phyloP scores from a whole-genome alignment of 768 basidiomycete species.

The Boletus reticuloceps region DNA sequence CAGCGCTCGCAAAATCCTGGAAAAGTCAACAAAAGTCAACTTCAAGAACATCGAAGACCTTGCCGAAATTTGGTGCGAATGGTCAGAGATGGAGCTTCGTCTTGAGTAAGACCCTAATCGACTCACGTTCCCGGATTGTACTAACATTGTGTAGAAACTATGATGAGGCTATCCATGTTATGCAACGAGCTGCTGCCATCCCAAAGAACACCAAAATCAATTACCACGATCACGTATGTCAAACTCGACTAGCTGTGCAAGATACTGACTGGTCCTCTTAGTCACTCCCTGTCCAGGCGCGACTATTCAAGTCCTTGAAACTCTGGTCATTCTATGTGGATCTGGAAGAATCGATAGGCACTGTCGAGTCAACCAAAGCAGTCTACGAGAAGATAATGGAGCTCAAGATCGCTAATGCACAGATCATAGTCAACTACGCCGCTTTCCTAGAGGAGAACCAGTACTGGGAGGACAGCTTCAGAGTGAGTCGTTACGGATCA shows the following conservation, averaged over 20 bases:
- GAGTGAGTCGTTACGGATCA: conserved; percentile 56
- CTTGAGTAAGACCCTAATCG: conserved; percentile 67
- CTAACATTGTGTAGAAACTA: conserved; percentile 68
- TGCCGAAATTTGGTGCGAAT: conserved; percentile 99
- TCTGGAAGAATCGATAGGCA: conserved; percentile 94
- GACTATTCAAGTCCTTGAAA: conserved; percentile 96
- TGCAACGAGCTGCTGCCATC: conserved; percentile 92
- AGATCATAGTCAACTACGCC: conserved; percentile 96
- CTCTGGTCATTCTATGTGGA: conserved; percentile 99
- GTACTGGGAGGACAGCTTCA: conserved; percentile 99
- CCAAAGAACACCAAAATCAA: conserved; percentile 89
- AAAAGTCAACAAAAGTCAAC: conserved; percentile 88
- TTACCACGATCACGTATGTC: conserved; percentile 89
- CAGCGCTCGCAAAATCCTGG: conserved; percentile 87
- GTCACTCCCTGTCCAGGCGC: conserved; percentile 81
- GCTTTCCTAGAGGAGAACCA: conserved; percentile 96
- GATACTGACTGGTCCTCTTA: conserved; percentile 32
- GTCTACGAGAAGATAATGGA: conserved; percentile 98
- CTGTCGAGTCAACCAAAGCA: conserved; percentile 85
- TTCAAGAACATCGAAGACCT: conserved; percentile 97
- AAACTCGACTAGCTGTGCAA: neutral
- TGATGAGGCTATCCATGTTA: conserved; percentile 90
- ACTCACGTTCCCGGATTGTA: neutral
- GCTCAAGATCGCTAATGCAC: conserved; percentile 95
- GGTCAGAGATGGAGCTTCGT: conserved; percentile 97